A percentile compares a stretch with the other conserved stretches of the same genome.
Conservation (phyloP, 2,329 filamentous ascomycete species). For the Ceratocystis alfenasii region DNA sequence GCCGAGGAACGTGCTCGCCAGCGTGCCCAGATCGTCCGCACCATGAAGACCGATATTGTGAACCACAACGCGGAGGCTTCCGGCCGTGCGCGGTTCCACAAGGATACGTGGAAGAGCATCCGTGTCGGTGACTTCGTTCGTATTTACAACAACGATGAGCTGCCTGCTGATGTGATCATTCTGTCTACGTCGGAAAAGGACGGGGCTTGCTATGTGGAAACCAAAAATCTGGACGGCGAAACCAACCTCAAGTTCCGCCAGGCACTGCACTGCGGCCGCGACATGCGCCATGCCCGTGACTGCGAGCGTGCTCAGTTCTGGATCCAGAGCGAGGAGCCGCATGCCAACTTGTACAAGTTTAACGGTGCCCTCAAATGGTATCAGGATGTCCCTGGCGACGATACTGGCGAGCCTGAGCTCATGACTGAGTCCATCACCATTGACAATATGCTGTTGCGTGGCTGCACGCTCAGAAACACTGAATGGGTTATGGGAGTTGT, state of each 20-base stretch:
- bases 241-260: constrained; percentile 94
- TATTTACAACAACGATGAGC: constrained; percentile 88
- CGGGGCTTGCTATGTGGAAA: constrained; percentile 93
- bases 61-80: constrained; percentile 54
- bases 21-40: constrained; percentile 32
- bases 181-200: constrained; percentile 87
- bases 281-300: constrained; percentile 77
- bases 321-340: constrained; percentile 81
- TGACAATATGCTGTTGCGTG: constrained; percentile 87
- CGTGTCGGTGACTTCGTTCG: constrained; percentile 94
- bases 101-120: constrained; percentile 88
- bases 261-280: constrained; percentile 71
- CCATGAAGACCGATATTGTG: constrained; percentile 50
- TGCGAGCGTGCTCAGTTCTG: constrained; percentile 81
- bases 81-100: constrained; percentile 75
- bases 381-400: constrained; percentile 54
- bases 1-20: constrained; percentile 26
- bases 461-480: constrained; percentile 86
- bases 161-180: constrained; percentile 87
- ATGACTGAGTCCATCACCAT: constrained; percentile 92
- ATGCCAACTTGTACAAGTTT: constrained; percentile 92
- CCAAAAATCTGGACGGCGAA: constrained; percentile 94
- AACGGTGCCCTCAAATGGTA: constrained; percentile 81
- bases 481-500: constrained; percentile 93
- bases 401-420: constrained; percentile 50